These are phyloP conservation scores for Batkoa obscura DNA, from an alignment of 371 early-diverging fungal species.

Conservation along the genomic window DNA sequence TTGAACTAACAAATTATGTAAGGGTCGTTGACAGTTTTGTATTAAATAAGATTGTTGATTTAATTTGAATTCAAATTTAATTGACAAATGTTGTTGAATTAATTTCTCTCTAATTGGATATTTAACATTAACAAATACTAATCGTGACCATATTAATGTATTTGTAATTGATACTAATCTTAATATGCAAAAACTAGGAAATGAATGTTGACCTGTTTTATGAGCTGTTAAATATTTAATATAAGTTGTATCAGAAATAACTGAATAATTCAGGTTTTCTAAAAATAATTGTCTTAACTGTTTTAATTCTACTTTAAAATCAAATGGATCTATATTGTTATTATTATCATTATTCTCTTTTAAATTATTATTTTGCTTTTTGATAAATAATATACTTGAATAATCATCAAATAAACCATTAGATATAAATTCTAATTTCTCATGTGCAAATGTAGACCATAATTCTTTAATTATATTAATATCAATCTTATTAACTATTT, in stretches of 20 bases:
- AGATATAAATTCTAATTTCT: not conserved
- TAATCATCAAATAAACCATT: slow-evolving; percentile 7
- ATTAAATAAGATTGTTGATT: not conserved
- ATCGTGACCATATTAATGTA: not conserved
- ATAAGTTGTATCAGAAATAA: slow-evolving; percentile 11
- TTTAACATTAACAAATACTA: slow-evolving; percentile 4
- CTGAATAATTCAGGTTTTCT: not conserved
- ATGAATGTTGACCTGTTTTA: slow-evolving; percentile 7
- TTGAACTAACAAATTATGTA: not conserved
- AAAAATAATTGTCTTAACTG: not conserved
- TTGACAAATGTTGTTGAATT: not conserved
- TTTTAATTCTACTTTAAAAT: not conserved
- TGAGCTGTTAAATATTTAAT: slow-evolving; percentile 14
- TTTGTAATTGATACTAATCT: not conserved
- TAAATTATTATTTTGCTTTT: too few relatives aligned
- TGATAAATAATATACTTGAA: not conserved
- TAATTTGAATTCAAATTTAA: not conserved
- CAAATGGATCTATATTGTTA: not conserved
- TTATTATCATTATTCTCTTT: too few relatives aligned
- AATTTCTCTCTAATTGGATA: not conserved
- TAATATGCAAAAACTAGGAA: slow-evolving; percentile 17
- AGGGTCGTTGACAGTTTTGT: not conserved
- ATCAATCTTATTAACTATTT: slow-evolving; percentile 6
- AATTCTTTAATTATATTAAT: slow-evolving; percentile 6
- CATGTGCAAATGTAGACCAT: slow-evolving; percentile 8